phyloP scores from a whole-genome alignment of 1,284 basidiomycete species.

The Cutaneotrichosporon dermatis region DNA sequence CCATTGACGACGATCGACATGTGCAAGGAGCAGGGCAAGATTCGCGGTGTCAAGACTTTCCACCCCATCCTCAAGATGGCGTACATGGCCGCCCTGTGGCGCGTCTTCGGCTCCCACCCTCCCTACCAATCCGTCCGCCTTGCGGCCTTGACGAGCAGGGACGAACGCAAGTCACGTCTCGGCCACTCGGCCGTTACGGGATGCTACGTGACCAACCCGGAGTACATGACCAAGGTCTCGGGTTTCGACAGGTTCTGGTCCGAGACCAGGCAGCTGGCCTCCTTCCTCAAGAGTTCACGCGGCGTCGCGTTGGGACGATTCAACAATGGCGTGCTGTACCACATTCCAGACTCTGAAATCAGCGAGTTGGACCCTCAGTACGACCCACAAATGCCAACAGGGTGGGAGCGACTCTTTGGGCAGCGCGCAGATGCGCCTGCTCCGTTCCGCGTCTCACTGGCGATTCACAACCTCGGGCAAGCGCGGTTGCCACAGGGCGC shows the following conservation, averaged over 20 bases:
- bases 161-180: constrained; percentile 22
- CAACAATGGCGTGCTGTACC: constrained; percentile 30
- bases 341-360: constrained; percentile 29
- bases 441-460: constrained; percentile 20
- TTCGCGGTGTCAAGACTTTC: constrained; percentile 27
- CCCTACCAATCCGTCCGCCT: constrained; percentile 3
- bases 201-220: constrained; percentile 31
- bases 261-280: neutral
- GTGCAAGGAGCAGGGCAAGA: constrained; percentile 22
- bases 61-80: constrained; percentile 35
- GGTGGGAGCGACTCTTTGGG: constrained; percentile 37
- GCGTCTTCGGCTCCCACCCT: constrained; percentile 2
- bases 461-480: constrained; percentile 35
- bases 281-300: neutral
- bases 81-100: constrained; percentile 30
- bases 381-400: constrained; percentile 28
- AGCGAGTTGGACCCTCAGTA: neutral
- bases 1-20: constrained; percentile 8
- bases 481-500: constrained; percentile 24
- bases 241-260: constrained; percentile 29
- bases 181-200: constrained; percentile 29
- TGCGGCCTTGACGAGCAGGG: constrained; percentile 14
- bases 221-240: constrained; percentile 8
- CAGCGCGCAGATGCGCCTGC: constrained; percentile 10
- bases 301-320: constrained; percentile 20